Conservation (phyloP, 2,329 filamentous ascomycete genomes). For the Gliomastix tumulicola region DNA sequence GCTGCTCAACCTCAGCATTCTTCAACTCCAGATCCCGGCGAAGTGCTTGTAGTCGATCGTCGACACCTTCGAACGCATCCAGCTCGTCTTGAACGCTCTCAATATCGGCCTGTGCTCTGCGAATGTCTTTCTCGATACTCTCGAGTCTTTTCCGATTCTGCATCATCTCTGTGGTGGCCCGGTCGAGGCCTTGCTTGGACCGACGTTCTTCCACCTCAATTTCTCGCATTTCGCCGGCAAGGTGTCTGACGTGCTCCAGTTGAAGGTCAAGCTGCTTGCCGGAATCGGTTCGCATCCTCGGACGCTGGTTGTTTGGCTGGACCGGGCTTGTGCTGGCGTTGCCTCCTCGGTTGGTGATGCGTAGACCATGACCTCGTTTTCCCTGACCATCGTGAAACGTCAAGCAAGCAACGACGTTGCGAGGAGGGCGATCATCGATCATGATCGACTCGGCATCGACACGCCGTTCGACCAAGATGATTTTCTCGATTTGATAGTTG, state of each 20-base stretch:
- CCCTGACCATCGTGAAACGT: slow-evolving; percentile 54
- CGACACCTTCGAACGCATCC: slow-evolving; percentile 60
- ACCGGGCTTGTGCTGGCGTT: slow-evolving; percentile 33
- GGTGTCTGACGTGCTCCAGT: slow-evolving; percentile 41
- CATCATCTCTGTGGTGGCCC: slow-evolving; percentile 31
- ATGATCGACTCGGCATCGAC: slow-evolving; percentile 63
- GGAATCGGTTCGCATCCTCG: slow-evolving; percentile 76
- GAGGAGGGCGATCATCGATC: slow-evolving; percentile 50
- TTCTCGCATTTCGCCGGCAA: slow-evolving; percentile 46
- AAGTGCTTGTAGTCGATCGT: slow-evolving; percentile 56
- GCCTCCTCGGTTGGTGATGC: slow-evolving; percentile 39
- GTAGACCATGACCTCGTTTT: slow-evolving; percentile 49
- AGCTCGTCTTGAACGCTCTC: slow-evolving; percentile 47
- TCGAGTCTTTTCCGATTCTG: slow-evolving; percentile 41
- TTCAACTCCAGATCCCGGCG: slow-evolving; percentile 48
- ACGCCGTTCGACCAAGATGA: slow-evolving; percentile 65
- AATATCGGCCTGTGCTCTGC: slow-evolving; percentile 54
- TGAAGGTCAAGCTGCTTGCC: slow-evolving; percentile 56
- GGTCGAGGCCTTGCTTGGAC: slow-evolving; percentile 34
- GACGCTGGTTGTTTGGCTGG: slow-evolving; percentile 39
- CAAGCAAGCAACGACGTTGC: slow-evolving; percentile 69
- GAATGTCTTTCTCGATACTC: slow-evolving; percentile 43
- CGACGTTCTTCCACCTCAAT: slow-evolving; percentile 40
- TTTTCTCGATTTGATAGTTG: slow-evolving; percentile 74
- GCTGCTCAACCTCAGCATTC: slow-evolving; percentile 38